Evolutionary conservation across 2,329 filamentous ascomycete genomes (phyloP).

Genomic region (Emmonsiellopsis sp.): DNA sequence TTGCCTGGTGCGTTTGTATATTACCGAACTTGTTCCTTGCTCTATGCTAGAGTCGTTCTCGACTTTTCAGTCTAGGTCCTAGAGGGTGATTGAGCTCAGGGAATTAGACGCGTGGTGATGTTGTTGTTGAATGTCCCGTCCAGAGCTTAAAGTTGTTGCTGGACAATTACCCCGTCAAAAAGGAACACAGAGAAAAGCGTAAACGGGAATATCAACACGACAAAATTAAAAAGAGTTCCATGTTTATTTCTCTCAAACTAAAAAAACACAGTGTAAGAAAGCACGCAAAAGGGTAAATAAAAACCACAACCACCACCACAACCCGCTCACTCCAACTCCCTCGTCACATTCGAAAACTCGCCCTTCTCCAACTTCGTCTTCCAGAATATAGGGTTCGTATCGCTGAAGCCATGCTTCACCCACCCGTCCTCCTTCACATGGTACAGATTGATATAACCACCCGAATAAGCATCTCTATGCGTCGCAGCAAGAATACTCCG

Average conservation of each 20-base stretch:
- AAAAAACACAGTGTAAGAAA: neutral
- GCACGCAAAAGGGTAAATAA: neutral
- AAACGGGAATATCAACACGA: neutral
- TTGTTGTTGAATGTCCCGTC: too few species aligned
- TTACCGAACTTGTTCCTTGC: neutral
- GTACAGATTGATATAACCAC: slow-evolving; percentile 97
- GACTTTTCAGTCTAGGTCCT: too few species aligned
- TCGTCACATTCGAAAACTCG: slow-evolving; percentile 94
- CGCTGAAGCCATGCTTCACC: slow-evolving; percentile 97
- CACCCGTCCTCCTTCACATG: slow-evolving; percentile 98
- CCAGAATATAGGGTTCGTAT: slow-evolving; percentile 99
- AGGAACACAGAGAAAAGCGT: neutral
- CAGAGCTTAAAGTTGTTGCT: too few species aligned
- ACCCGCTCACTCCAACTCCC: slow-evolving; percentile 43
- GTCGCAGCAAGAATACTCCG: slow-evolving; percentile 93
- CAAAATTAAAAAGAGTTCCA: neutral
- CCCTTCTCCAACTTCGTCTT: slow-evolving; percentile 97
- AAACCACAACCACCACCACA: neutral
- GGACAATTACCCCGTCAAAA: neutral
- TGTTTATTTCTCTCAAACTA: slow-evolving; percentile 1
- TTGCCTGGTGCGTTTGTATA: neutral
- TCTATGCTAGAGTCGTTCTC: too few species aligned
- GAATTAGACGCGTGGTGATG: too few species aligned
- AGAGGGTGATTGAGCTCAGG: too few species aligned
- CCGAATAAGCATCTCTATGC: slow-evolving; percentile 96